phyloP scores from a whole-genome alignment of 768 basidiomycete genomes.

The Calocera viscosa region DNA sequence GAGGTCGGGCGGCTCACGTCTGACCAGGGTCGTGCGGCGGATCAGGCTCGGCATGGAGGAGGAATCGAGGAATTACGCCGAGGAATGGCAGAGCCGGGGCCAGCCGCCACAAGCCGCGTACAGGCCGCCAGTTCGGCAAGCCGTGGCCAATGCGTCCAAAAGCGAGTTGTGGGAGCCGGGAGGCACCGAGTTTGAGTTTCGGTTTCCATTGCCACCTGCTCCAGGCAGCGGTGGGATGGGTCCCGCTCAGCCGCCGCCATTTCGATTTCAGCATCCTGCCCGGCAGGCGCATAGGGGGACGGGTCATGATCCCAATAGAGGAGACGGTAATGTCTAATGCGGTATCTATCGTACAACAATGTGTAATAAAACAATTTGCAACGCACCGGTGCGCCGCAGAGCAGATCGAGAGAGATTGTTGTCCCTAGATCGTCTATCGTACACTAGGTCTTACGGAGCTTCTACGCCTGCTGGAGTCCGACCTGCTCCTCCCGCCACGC shows the following conservation, averaged over 20 bases:
- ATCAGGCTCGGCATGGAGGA: slow-evolving; percentile 15
- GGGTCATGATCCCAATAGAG: neutral
- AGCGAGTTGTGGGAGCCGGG: no score
- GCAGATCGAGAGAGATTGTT: neutral
- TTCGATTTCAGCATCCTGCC: neutral
- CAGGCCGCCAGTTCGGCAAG: no score
- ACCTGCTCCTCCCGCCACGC: slow-evolving; percentile 46
- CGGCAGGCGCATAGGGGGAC: neutral
- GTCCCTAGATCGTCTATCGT: slow-evolving; percentile 1
- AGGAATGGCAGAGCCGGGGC: neutral
- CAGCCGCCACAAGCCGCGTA: neutral
- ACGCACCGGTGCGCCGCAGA: neutral
- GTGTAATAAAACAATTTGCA: neutral
- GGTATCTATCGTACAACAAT: slow-evolving; percentile 7
- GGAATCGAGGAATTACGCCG: neutral
- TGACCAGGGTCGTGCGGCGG: slow-evolving; percentile 25
- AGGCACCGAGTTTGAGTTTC: no score
- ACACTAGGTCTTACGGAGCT: neutral
- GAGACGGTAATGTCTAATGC: neutral
- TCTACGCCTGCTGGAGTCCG: neutral
- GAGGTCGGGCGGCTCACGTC: slow-evolving; percentile 34
- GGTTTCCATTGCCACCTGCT: no score
- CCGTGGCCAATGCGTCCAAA: no score
- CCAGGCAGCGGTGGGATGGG: no score
- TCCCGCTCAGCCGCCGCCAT: no score